A percentile compares a stretch with the other conserved stretches of the same genome.
Conservation (phyloP, 768 basidiomycete genomes). For the Sarcodon aspratus region DNA sequence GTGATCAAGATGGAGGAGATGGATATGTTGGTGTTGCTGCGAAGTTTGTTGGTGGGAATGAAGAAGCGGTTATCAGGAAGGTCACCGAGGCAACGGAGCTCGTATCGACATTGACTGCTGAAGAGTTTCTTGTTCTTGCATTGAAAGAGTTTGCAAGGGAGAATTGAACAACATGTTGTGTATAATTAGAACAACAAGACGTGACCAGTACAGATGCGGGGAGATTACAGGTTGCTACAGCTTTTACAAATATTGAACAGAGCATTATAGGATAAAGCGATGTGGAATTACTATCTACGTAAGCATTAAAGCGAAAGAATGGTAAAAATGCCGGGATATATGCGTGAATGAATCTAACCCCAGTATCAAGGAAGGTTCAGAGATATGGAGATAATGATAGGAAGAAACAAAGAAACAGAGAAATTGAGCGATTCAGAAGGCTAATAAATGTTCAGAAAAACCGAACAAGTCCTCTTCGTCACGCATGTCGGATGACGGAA, state of each 20-base stretch:
- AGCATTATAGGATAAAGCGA: no score
- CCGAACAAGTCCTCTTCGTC: not conserved
- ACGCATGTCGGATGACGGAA: not conserved
- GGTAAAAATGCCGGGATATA: not conserved
- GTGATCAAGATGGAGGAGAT: constrained; percentile 26
- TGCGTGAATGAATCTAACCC: no score
- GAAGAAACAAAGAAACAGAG: not conserved
- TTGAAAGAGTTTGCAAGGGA: not conserved
- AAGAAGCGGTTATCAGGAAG: not conserved
- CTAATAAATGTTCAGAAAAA: not conserved
- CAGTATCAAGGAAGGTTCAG: no score
- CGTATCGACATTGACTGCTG: not conserved
- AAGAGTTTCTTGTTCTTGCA: not conserved
- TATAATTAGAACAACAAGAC: not conserved
- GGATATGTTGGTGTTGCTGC: constrained; percentile 61
- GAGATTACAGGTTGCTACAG: not conserved
- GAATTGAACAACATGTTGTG: not conserved
- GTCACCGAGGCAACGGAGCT: not conserved
- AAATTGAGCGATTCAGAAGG: not conserved
- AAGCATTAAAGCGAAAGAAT: not conserved
- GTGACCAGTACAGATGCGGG: not conserved
- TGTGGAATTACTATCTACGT: not conserved
- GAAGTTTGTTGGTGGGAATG: constrained; percentile 37
- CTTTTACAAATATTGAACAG: not conserved
- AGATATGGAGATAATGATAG: not conserved